Base-by-base conservation (phyloP, 306 rosid species). In the Sphenostylis stenocarpa region DNA sequence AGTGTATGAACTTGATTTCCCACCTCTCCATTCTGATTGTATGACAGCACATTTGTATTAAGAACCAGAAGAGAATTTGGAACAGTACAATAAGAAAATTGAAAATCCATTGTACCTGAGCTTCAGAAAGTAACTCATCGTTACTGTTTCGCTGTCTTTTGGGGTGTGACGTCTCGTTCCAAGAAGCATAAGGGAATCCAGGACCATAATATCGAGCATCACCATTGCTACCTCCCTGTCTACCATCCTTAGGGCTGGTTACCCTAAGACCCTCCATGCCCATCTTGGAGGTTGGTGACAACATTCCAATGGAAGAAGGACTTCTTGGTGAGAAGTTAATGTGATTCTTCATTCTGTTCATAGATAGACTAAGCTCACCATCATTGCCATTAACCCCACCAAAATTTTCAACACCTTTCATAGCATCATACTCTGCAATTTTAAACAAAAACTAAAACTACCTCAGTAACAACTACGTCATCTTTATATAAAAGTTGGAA, bases 1-100 rank as follows among this genome's bases (percentile, higher is more conserved):
- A 90, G 74, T 20, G 78, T 19, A 24, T 82, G 90, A 79, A 84
- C 82, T 69, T 82, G 91, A 75, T 88, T 90, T 75, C 87, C 89
- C 3, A 81, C 28, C 77, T 87, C 91, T 55, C 82, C 93, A 29
- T 77, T 84, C 96, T 91, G 81, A 72, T 73, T 21, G 73, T 17
- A 79, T 36, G 66, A 43, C 51, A 63, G 36, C 16, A 23, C n/a
- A 19, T 24, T 41, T 33, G 20, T 34, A 77, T 63, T 44, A 61
- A 76, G 43, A 77, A 60, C 47, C 70, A 45, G 28, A 67, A 23
- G 53, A 11, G 38, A 47, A 44, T 61, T 28, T 23, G 2, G 31
- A 29, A 48, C 6, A n/a, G 33, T 4, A 75, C 14, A n/a, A 16
- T 13, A 76, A 44, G 24, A 51, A 63, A 43, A 62, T 38, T 4